Conservation (phyloP, 2,329 filamentous ascomycete species). For the Pseudogymnoascus sp. region DNA sequence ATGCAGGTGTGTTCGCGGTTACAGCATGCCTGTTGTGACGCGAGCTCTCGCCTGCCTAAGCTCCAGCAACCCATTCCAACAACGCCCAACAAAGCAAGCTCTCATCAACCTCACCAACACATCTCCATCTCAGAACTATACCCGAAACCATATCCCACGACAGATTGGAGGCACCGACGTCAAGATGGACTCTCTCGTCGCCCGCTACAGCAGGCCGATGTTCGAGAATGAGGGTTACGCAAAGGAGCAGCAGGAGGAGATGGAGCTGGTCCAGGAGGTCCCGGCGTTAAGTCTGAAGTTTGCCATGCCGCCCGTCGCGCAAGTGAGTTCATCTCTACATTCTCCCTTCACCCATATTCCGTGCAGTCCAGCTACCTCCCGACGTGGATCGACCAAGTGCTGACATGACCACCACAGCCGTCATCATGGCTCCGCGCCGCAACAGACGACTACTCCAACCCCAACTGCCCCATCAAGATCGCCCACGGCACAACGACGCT, state of each 20-base stretch:
- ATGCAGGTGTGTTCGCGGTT: slow-evolving; percentile 9
- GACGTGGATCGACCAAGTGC: neutral
- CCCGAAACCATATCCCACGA: slow-evolving; percentile 2
- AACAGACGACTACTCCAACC: slow-evolving; percentile 96
- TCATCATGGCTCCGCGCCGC: slow-evolving; percentile 92
- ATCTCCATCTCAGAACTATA: neutral
- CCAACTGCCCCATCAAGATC: slow-evolving; percentile 97
- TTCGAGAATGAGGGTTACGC: slow-evolving; percentile 64
- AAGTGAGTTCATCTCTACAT: slow-evolving; percentile 50
- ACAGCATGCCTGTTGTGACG: slow-evolving; percentile 8
- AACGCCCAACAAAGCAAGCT: slow-evolving; percentile 3
- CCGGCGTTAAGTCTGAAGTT: slow-evolving; percentile 86
- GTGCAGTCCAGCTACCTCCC: neutral
- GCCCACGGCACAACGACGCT: slow-evolving; percentile 98
- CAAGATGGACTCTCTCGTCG: slow-evolving; percentile 84
- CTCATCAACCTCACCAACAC: slow-evolving; percentile 1
- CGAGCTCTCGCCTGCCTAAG: slow-evolving; percentile 9
- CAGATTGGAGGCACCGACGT: slow-evolving; percentile 7
- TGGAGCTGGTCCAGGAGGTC: slow-evolving; percentile 56
- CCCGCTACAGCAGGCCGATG: slow-evolving; percentile 78
- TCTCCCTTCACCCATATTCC: neutral
- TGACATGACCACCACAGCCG: slow-evolving; percentile 47
- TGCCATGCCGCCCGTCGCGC: slow-evolving; percentile 84
- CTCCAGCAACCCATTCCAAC: slow-evolving; percentile 6
- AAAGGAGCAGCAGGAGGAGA: slow-evolving; percentile 66